These are phyloP conservation scores for Arthrinium puccinioides DNA, from an alignment of 2,329 filamentous ascomycete species.

Conservation along the genomic window DNA sequence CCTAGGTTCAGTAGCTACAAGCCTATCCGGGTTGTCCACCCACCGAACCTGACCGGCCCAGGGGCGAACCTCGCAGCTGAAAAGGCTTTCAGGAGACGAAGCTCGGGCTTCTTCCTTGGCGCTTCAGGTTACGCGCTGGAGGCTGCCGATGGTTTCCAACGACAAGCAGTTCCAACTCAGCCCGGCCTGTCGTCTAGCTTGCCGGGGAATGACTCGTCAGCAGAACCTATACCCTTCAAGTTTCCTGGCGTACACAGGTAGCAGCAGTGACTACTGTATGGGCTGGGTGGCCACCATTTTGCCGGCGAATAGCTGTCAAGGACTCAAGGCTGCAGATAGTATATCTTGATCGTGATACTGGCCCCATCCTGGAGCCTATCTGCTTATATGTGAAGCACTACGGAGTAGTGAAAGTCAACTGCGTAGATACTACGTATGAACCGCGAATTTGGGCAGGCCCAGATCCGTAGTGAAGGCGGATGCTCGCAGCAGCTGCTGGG, in stretches of 20 bases:
- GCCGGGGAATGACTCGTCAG: constrained; percentile 24
- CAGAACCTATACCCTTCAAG: constrained; percentile 47
- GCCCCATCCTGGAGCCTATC: no score
- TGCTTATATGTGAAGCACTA: no score
- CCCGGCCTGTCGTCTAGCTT: constrained; percentile 18
- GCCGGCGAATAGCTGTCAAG: no score
- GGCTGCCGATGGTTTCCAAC: constrained; percentile 19
- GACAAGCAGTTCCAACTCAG: constrained; percentile 6
- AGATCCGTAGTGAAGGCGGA: no score
- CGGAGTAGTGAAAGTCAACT: no score
- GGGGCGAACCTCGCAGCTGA: constrained; percentile 49
- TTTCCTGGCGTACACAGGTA: constrained; percentile 22
- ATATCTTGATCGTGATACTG: no score
- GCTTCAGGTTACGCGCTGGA: constrained; percentile 25
- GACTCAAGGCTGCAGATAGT: no score
- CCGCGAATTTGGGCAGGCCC: no score
- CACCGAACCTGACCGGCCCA: constrained; percentile 29
- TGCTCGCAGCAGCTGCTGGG: no score
- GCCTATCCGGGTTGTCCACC: constrained; percentile 47
- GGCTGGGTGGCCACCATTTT: constrained; percentile 26
- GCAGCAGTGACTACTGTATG: constrained; percentile 24
- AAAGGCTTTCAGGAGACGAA: constrained; percentile 50
- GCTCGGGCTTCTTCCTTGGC: constrained; percentile 40
- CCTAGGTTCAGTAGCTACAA: constrained; percentile 84
- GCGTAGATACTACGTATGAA: no score